These are phyloP conservation scores for Umbilicaria muhlenbergii DNA, from an alignment of 495 filamentous ascomycete species.

Conservation along the genomic window DNA sequence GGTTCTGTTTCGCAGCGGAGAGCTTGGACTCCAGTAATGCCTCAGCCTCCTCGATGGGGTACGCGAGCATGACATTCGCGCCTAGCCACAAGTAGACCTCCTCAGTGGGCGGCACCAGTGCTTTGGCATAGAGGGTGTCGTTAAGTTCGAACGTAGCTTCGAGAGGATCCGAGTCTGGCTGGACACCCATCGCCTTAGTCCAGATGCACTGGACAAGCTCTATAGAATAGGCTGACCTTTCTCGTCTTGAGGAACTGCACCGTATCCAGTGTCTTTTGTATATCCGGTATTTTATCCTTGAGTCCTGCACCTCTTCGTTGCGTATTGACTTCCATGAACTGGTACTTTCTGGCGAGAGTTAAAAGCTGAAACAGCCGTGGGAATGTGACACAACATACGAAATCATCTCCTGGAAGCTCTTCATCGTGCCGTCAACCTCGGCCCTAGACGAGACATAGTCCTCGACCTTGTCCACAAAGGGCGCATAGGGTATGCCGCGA, in stretches of 20 bases:
- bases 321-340: slow-evolving; percentile 96
- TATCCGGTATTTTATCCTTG: slow-evolving; percentile 92
- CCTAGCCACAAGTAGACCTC: slow-evolving; percentile 97
- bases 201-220: not conserved
- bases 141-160: slow-evolving; percentile 93
- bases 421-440: slow-evolving; percentile 79
- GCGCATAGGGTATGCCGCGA: slow-evolving; percentile 84
- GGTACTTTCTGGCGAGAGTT: slow-evolving; percentile 59
- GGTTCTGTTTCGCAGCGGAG: slow-evolving; percentile 56
- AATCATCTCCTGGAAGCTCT: slow-evolving; percentile 98
- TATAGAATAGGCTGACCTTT: slow-evolving; percentile 29
- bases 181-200: not conserved
- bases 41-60: slow-evolving; percentile 78
- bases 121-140: slow-evolving; percentile 87
- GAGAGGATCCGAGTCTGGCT: slow-evolving; percentile 42
- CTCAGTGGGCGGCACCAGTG: slow-evolving; percentile 61
- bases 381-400: slow-evolving; percentile 35
- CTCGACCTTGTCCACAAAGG: slow-evolving; percentile 91
- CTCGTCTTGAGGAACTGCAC: slow-evolving; percentile 65
- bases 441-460: slow-evolving; percentile 79
- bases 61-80: slow-evolving; percentile 95
- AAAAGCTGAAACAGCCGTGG: not conserved
- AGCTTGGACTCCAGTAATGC: slow-evolving; percentile 65
- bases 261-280: slow-evolving; percentile 92
- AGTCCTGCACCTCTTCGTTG: slow-evolving; percentile 67